Percentiles rank a stretch among this genome's conserved stretches.
Evolutionary conservation across 768 basidiomycete genomes (phyloP).

Genomic region (Tylopilus intermedius): DNA sequence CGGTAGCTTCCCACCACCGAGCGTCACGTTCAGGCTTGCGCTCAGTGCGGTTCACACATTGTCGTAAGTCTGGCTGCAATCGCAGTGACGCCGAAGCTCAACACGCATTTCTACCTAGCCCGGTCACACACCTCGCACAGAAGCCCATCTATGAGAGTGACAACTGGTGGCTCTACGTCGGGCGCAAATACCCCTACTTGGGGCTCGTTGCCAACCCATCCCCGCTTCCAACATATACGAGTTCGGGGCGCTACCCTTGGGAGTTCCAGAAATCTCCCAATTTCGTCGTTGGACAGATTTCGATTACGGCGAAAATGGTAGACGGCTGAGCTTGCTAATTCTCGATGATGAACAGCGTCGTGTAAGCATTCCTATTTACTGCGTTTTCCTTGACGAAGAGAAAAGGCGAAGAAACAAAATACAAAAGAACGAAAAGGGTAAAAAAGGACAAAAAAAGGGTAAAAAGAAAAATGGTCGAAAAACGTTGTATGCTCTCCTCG

Average conservation of each 20-base stretch:
- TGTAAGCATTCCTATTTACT: neutral
- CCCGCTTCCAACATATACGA: neutral
- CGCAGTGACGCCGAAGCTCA: too few relatives aligned
- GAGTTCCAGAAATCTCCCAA: neutral
- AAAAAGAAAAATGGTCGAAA: too few relatives aligned
- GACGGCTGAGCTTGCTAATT: neutral
- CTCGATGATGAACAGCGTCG: neutral
- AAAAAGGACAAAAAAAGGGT: neutral
- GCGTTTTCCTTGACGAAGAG: too few relatives aligned
- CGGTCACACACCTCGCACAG: neutral
- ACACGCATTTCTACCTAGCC: neutral
- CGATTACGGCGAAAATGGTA: neutral
- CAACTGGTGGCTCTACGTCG: neutral
- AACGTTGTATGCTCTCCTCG: too few relatives aligned
- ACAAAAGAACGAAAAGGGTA: neutral
- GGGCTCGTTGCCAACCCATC: neutral
- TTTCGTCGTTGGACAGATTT: neutral
- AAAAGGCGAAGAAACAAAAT: neutral
- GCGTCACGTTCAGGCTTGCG: neutral
- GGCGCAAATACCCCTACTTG: neutral
- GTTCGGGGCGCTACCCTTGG: neutral
- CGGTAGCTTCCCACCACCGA: neutral
- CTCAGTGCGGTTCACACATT: neutral
- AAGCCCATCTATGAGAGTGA: neutral
- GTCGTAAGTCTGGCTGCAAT: neutral